Evolutionary conservation across 108 stramenopile genomes (phyloP), one percentile per base, ranked within the genome.

Genomic region (Seminavis robusta): DNA sequence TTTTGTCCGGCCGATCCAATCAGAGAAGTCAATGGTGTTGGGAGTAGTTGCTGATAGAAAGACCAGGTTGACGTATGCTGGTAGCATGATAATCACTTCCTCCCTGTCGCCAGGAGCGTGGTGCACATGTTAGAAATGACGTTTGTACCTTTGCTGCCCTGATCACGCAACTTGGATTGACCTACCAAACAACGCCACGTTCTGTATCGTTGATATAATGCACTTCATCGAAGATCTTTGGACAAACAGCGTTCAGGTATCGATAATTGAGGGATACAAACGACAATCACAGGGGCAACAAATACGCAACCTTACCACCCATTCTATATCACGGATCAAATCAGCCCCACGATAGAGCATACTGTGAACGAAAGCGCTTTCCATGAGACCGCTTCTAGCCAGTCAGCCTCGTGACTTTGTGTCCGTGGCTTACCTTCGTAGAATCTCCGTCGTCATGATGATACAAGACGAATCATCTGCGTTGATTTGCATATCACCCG

Each of bases 331-430:
- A 24, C 98, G 76, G 82, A 99, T 94, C 21, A 99, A 67, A 37
- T 99, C 99, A 36, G 88, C 83, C 15, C 99, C 99, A 25, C 99
- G 91, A 66, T 99, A 99, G 15, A 99, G 78, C 99, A 99, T 99
- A 33, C 76, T n/a, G n/a, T n/a, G n/a, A n/a, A n/a, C n/a, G n/a
- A n/a, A n/a, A n/a, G n/a, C n/a, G n/a, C n/a, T n/a, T n/a, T n/a
- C n/a, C n/a, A n/a, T n/a, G n/a, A n/a, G n/a, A n/a, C n/a, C n/a
- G n/a, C n/a, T n/a, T n/a, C n/a, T n/a, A n/a, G n/a, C n/a, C n/a
- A n/a, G n/a, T n/a, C n/a, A n/a, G n/a, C n/a, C n/a, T n/a, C n/a
- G n/a, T n/a, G n/a, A n/a, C n/a, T n/a, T n/a, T n/a, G n/a, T n/a
- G n/a, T n/a, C n/a, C n/a, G n/a, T n/a, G n/a, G n/a, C n/a, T n/a